Conservation (phyloP, 1,284 basidiomycete species). For the Tilletia indica region DNA sequence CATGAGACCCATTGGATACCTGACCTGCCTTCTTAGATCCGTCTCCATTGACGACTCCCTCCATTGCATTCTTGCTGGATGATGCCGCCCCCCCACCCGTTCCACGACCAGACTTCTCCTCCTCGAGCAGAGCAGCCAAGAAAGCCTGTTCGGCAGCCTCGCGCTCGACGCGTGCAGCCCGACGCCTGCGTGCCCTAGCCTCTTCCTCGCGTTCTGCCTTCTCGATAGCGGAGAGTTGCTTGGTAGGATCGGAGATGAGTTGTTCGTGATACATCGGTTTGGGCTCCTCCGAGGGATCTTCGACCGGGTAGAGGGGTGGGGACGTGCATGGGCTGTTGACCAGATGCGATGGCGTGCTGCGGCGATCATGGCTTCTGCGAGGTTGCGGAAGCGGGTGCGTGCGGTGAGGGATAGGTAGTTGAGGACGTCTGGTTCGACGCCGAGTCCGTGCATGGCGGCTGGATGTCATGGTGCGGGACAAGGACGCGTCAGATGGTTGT, state of each 20-base stretch:
- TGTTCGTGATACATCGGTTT: conserved; percentile 47
- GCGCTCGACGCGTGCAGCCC: conserved; percentile 35
- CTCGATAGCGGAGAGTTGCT: conserved; percentile 52
- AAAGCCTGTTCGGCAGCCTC: conserved; percentile 41
- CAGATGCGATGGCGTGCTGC: conserved; percentile 50
- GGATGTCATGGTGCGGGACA: neutral
- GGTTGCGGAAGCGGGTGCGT: conserved; percentile 46
- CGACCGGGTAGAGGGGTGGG: conserved; percentile 35
- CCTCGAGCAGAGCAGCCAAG: conserved; percentile 13
- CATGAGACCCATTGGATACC: conserved; percentile 21
- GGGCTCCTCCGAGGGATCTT: conserved; percentile 9
- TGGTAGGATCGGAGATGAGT: conserved; percentile 40
- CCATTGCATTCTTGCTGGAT: conserved; percentile 27
- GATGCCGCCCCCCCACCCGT: neutral
- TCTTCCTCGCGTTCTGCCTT: conserved; percentile 50
- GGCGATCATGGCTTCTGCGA: conserved; percentile 50
- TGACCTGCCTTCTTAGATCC: conserved; percentile 32
- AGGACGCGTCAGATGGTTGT: neutral
- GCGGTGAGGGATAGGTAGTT: conserved; percentile 51
- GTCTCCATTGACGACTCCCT: conserved; percentile 25
- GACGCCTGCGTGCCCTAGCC: conserved; percentile 32
- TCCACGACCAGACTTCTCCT: neutral
- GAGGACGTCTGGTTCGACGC: conserved; percentile 50
- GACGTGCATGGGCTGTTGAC: conserved; percentile 44
- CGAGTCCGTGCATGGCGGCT: conserved; percentile 36